These are phyloP conservation scores for Ochromonadaceae sp. DNA, from an alignment of 352 stramenopile genomes.

Conservation along the genomic window DNA sequence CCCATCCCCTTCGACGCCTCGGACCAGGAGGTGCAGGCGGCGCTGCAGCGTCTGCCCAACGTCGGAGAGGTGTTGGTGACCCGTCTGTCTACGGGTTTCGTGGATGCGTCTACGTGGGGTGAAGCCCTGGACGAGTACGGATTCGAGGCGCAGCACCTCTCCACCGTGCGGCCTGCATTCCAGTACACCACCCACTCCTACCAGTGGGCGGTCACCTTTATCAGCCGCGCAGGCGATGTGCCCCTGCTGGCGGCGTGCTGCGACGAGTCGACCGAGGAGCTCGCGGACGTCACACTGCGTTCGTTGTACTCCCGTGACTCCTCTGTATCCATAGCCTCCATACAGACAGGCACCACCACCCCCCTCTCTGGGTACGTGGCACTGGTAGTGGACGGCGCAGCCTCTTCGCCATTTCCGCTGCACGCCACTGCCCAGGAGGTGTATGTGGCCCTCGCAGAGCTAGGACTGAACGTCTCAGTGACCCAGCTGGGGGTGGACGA, in stretches of 20 bases:
- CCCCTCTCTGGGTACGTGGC: no score
- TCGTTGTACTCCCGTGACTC: background rate
- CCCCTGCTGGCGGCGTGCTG: conserved; percentile 7
- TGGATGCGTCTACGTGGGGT: background rate
- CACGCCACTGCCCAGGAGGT: no score
- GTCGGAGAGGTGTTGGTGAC: conserved; percentile 1
- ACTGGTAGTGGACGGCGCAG: no score
- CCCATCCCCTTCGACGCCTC: background rate
- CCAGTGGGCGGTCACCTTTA: conserved; percentile 12
- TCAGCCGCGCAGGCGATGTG: background rate
- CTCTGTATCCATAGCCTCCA: background rate
- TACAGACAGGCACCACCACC: background rate
- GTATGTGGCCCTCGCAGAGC: no score
- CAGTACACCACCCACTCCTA: background rate
- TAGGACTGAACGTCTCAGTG: no score
- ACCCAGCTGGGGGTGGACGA: no score
- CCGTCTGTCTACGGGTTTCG: background rate
- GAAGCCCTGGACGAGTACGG: no score
- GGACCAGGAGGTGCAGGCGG: background rate
- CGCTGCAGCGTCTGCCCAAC: conserved; percentile 10
- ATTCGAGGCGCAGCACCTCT: background rate
- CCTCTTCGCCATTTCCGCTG: no score
- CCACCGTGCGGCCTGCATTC: background rate
- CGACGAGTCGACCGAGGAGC: background rate
- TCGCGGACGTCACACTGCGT: background rate